Conservation (phyloP, 163 green algal genomes). For the Chlamydomonas reinhardtii region DNA sequence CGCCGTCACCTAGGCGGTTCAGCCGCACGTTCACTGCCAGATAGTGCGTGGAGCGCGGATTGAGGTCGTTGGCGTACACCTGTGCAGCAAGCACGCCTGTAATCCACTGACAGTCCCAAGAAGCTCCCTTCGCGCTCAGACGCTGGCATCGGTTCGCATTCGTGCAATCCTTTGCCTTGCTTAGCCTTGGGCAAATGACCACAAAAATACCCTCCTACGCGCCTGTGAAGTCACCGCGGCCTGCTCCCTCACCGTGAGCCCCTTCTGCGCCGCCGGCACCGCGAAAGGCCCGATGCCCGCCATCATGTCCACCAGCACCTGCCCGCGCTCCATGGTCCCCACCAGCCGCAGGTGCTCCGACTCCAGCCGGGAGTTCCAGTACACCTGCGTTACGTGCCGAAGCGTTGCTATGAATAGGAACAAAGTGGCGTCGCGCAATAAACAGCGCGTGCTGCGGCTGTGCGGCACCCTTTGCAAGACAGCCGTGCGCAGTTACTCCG, state of each 20-base stretch:
- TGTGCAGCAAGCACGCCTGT: conserved; percentile 42
- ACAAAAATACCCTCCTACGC: too few relatives aligned
- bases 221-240: too few relatives aligned
- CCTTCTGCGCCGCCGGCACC: conserved; percentile 87
- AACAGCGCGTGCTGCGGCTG: too few relatives aligned
- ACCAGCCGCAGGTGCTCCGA: conserved; percentile 93
- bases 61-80: conserved; percentile 98
- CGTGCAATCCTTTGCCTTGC: too few relatives aligned
- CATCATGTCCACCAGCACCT: conserved; percentile 94
- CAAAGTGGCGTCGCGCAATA: too few relatives aligned
- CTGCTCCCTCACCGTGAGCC: conserved; percentile 72
- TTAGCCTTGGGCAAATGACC: too few relatives aligned
- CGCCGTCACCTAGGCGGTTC: conserved; percentile 80
- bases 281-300: conserved; percentile 97
- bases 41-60: conserved; percentile 87
- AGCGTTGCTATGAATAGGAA: too few relatives aligned
- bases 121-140: too few relatives aligned
- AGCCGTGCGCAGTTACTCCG: too few relatives aligned
- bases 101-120: too few relatives aligned
- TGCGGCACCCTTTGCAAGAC: too few relatives aligned
- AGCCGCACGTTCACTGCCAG: conserved; percentile 84
- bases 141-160: too few relatives aligned
- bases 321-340: conserved; percentile 1
- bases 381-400: conserved; percentile 80
- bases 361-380: conserved; percentile 99